Base-by-base conservation (phyloP, 148 eudicot species). In the Linanthus parryae region DNA sequence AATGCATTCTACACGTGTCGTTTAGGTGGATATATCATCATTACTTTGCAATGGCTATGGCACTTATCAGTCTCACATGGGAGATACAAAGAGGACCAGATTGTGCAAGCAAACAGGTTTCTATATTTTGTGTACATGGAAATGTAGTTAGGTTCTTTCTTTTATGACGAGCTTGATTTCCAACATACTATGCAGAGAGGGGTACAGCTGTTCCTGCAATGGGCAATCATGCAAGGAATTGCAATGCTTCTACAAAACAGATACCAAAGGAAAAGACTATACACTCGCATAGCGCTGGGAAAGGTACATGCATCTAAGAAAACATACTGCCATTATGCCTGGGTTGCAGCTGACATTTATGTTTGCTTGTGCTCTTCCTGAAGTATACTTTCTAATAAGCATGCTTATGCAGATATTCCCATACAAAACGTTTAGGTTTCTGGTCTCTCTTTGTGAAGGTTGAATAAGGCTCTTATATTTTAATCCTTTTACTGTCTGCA, bases 141-240 rank as follows among this genome's bases (percentile, higher is more conserved):
- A 19, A 3, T 42, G 17, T 52, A 37, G 24, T 24, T 63, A 30
- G 42, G n/a, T 47, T 57, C 37, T 13, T 34, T 40, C 27, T 54
- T 54, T 37, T 43, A 22, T 20, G 16, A 29, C 47, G 42, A 30
- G 11, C 48, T 19, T 46, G 50, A 53, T 48, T 57, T 7, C 38
- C 13, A 14, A 38, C 44, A 40, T 56, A 62, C 47, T 28, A 16
- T 71, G 73, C 94, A 87, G 96, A 79, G 53, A 77, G 94, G 98
- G 46, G 87, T 92, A 21, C 70, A 81, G 25, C 81, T 92, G 25
- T 92, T 92, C 58, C 65, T 92, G 56, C 68, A 74, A 57, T 92
- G 96, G 96, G 98, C 98, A 39, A 80, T 88, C 61, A 81, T 92
- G 94, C 98, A 92, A 81, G 98, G 96, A 62, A 69, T 92, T 61